Evolutionary conservation across 2,329 filamentous ascomycete genomes (phyloP).

Genomic region (Talaromyces sp.): DNA sequence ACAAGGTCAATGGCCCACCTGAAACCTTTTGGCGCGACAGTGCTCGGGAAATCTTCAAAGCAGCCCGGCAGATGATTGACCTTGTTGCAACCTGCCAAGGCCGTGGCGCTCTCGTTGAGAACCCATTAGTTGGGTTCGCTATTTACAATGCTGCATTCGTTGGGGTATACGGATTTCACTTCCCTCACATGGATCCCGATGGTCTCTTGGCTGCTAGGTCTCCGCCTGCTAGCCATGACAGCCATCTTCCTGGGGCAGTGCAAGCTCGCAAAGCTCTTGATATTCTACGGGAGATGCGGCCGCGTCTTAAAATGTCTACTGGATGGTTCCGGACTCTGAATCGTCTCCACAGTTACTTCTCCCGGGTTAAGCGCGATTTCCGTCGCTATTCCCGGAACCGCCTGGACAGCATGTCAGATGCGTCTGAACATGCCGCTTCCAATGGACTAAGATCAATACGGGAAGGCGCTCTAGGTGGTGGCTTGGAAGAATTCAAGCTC

Average conservation of each 20-base stretch:
- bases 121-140: conserved; percentile 58
- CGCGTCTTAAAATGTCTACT: conserved; percentile 43
- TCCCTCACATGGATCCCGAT: conserved; percentile 59
- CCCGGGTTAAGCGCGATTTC: conserved; percentile 43
- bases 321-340: conserved; percentile 50
- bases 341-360: conserved; percentile 45
- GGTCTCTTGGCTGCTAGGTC: conserved; percentile 47
- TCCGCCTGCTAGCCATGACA: conserved; percentile 27
- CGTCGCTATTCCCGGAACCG: conserved; percentile 38
- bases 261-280: conserved; percentile 42
- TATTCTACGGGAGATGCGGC: conserved; percentile 45
- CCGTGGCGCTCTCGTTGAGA: conserved; percentile 56
- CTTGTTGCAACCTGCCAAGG: conserved; percentile 56
- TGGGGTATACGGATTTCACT: conserved; percentile 57
- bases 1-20: conserved; percentile 45
- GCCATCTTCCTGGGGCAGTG: conserved; percentile 32
- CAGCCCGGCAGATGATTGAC: conserved; percentile 57
- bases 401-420: conserved; percentile 32
- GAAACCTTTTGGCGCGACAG: conserved; percentile 58
- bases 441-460: conserved; percentile 37
- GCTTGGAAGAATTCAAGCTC: conserved; percentile 44
- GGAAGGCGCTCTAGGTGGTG: conserved; percentile 36
- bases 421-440: conserved; percentile 26
- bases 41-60: conserved; percentile 53
- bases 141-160: conserved; percentile 57